These are phyloP conservation scores for Magnusiomyces ingens DNA, from an alignment of 1,139 yeast genomes.

Conservation along the genomic window DNA sequence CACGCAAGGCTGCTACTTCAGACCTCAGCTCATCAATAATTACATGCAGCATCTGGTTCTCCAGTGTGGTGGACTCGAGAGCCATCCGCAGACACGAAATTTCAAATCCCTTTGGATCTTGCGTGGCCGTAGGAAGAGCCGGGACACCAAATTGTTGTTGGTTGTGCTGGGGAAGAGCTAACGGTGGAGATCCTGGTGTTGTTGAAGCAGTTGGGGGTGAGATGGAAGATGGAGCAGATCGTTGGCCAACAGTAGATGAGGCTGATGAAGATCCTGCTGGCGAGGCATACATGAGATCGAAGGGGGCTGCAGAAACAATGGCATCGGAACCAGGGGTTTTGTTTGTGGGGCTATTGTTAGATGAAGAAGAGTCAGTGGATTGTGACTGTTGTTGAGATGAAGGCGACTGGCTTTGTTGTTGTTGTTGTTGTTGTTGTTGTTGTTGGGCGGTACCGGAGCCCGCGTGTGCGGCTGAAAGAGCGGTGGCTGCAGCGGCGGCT, in stretches of 20 bases:
- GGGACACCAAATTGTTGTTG: background rate
- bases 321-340: background rate
- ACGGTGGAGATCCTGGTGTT: background rate
- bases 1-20: conserved; percentile 4
- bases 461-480: too few relatives aligned
- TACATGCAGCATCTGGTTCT: conserved; percentile 7
- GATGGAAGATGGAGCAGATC: too few relatives aligned
- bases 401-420: background rate
- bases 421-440: too few relatives aligned
- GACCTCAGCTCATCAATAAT: conserved; percentile 7
- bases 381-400: background rate
- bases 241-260: background rate
- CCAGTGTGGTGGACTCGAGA: conserved; percentile 1
- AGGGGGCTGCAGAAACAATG: background rate
- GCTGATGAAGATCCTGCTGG: background rate
- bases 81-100: conserved; percentile 4
- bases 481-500: too few relatives aligned
- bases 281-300: background rate
- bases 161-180: background rate
- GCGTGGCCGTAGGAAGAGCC: background rate
- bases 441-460: too few relatives aligned
- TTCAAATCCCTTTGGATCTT: background rate
- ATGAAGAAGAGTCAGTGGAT: too few relatives aligned
- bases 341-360: background rate
- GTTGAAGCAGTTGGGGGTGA: too few relatives aligned